These are phyloP conservation scores for Globisporangium megalacanthum DNA, from an alignment of 352 stramenopile species.

Conservation along the genomic window DNA sequence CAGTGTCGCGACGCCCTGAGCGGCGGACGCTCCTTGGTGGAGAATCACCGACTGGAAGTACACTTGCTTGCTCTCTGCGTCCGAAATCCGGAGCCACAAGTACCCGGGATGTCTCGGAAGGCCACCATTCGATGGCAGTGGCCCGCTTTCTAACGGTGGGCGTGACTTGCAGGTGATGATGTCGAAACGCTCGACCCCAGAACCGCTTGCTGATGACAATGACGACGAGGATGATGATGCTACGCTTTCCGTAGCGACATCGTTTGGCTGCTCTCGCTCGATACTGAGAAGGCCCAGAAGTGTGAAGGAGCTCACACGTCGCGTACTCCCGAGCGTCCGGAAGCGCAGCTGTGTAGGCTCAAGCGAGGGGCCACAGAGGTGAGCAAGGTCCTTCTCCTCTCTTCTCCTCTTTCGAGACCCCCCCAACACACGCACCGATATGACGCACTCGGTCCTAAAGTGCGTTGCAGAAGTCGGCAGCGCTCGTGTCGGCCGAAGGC, in stretches of 20 bases:
- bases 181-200: slow-evolving; percentile 26
- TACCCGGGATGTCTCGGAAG: slow-evolving; percentile 36
- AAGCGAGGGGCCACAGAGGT: not conserved
- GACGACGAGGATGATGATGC: not conserved
- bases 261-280: slow-evolving; percentile 7
- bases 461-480: slow-evolving; percentile 8
- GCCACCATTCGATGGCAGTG: no score
- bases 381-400: not conserved
- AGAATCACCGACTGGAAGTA: slow-evolving; percentile 36
- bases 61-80: slow-evolving; percentile 9
- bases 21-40: slow-evolving; percentile 19
- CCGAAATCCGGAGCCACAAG: slow-evolving; percentile 27
- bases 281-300: slow-evolving; percentile 5
- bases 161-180: slow-evolving; percentile 18
- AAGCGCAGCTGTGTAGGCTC: slow-evolving; percentile 7
- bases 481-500: slow-evolving; percentile 20
- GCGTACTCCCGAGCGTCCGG: slow-evolving; percentile 2
- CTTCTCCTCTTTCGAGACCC: not conserved
- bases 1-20: slow-evolving; percentile 13
- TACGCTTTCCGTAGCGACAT: not conserved
- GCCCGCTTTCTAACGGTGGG: not conserved
- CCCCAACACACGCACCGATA: slow-evolving; percentile 19
- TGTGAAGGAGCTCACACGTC: not conserved
- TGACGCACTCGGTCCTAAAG: slow-evolving; percentile 16
- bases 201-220: not conserved